A percentile compares a stretch with the other conserved stretches of the same genome.
Evolutionary conservation across 805 yeast genomes (phyloP).

Genomic region (Alloascoidea hylecoeti): DNA sequence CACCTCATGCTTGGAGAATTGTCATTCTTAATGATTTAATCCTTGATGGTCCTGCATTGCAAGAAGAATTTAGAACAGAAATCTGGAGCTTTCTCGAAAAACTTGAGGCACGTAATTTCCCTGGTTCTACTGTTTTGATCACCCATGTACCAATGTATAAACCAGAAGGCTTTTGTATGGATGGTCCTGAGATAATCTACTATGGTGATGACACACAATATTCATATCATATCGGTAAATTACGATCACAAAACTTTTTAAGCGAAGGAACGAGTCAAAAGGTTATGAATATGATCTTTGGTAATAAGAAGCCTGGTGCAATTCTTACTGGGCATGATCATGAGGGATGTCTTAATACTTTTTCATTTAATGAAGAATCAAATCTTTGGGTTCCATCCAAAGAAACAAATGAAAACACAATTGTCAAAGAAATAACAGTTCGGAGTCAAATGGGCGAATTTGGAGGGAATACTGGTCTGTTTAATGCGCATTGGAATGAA

Average conservation of each 20-base stretch:
- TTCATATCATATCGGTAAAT: neutral
- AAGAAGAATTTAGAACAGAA: slow-evolving; percentile 49
- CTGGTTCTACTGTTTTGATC: slow-evolving; percentile 69
- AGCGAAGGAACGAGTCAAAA: slow-evolving; percentile 49
- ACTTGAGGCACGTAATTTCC: slow-evolving; percentile 35
- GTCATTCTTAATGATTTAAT: slow-evolving; percentile 79
- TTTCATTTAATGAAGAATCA: slow-evolving; percentile 23
- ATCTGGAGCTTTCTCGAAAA: slow-evolving; percentile 65
- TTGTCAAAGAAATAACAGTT: slow-evolving; percentile 69
- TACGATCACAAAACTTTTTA: slow-evolving; percentile 62
- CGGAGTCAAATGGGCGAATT: slow-evolving; percentile 95
- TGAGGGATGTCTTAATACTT: slow-evolving; percentile 74
- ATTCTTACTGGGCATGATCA: slow-evolving; percentile 94
- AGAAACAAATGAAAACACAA: slow-evolving; percentile 8
- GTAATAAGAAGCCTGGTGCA: slow-evolving; percentile 51
- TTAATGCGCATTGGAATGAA: slow-evolving; percentile 59
- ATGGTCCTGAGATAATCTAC: slow-evolving; percentile 64
- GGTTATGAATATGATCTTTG: slow-evolving; percentile 61
- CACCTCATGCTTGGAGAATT: slow-evolving; percentile 61
- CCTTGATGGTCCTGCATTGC: slow-evolving; percentile 82
- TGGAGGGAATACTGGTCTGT: slow-evolving; percentile 76
- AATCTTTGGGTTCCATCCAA: neutral
- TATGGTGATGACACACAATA: slow-evolving; percentile 33
- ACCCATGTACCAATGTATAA: slow-evolving; percentile 90
- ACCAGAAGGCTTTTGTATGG: slow-evolving; percentile 68